These are phyloP conservation scores for Thuja plicata DNA, from an alignment of 83 land plant genomes.

Conservation along the genomic window DNA sequence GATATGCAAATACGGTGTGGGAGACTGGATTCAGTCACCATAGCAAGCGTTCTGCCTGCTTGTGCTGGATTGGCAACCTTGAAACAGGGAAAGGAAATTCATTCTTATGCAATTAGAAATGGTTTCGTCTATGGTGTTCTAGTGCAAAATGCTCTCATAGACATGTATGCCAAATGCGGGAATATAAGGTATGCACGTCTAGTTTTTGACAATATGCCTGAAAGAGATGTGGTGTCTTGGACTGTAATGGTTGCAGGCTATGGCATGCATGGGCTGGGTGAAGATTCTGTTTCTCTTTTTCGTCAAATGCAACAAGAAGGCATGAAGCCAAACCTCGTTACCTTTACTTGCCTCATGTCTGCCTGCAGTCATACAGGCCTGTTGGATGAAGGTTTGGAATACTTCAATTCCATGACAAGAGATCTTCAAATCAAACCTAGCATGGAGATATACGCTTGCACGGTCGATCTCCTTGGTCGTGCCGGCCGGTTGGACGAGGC, in stretches of 20 bases:
- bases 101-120: conserved; percentile 39
- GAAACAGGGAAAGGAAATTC: conserved; percentile 48
- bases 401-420: conserved; percentile 37
- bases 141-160: conserved; percentile 60
- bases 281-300: conserved; percentile 38
- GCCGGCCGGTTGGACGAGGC: conserved; percentile 57
- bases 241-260: conserved; percentile 69
- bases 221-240: conserved; percentile 59
- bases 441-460: conserved; percentile 59
- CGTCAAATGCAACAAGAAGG: conserved; percentile 34
- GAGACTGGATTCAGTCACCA: conserved; percentile 48
- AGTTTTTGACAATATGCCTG: conserved; percentile 46
- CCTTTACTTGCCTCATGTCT: conserved; percentile 50
- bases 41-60: conserved; percentile 51
- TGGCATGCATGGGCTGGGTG: conserved; percentile 40
- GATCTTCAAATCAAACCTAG: conserved; percentile 41
- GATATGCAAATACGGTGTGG: conserved; percentile 31
- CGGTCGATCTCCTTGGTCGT: conserved; percentile 60
- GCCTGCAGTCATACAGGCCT: conserved; percentile 66
- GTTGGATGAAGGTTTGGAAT: conserved; percentile 47
- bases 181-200: conserved; percentile 46
- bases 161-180: conserved; percentile 78
- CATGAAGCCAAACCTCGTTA: conserved; percentile 52
- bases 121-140: conserved; percentile 32
- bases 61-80: conserved; percentile 45